These are phyloP conservation scores for Triglochin maritima DNA, from an alignment of 106 monocot genomes.

Conservation along the genomic window DNA sequence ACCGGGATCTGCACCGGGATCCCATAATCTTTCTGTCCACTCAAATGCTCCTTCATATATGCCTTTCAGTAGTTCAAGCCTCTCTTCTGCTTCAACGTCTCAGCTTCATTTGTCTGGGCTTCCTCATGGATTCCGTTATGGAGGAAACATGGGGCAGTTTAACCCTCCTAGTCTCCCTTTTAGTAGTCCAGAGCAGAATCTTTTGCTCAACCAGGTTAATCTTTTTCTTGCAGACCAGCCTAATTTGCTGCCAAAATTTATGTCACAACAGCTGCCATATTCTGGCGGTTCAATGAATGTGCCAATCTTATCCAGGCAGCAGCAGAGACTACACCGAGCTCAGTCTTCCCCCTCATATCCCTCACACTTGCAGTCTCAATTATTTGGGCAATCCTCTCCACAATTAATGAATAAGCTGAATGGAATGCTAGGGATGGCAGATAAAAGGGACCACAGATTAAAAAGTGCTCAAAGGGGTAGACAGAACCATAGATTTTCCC, in stretches of 20 bases:
- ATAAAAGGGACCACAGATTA: constrained; percentile 22
- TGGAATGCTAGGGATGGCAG: constrained; percentile 10
- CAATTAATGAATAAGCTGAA: constrained; percentile 27
- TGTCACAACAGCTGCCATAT: constrained; percentile 34
- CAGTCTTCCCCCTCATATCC: constrained; percentile 27
- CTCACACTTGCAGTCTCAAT: constrained; percentile 31
- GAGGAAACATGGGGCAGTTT: constrained; percentile 29
- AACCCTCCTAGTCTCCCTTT: constrained; percentile 7
- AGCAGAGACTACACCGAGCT: constrained; percentile 24
- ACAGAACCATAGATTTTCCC: constrained; percentile 19
- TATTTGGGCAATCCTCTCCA: constrained; percentile 16
- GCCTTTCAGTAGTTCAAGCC: constrained; percentile 6
- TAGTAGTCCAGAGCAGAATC: constrained; percentile 13
- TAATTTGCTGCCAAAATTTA: constrained; percentile 23
- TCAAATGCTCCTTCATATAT: constrained; percentile 3
- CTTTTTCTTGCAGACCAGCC: constrained; percentile 18
- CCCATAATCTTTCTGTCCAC: constrained; percentile 5
- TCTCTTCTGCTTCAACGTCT: constrained; percentile 13
- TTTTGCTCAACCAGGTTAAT: constrained; percentile 20
- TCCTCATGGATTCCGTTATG: constrained; percentile 16
- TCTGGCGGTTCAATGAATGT: constrained; percentile 24
- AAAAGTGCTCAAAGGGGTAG: constrained; percentile 34
- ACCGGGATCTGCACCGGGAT: constrained; percentile 2
- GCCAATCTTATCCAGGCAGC: constrained; percentile 23
- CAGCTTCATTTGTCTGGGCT: constrained; percentile 30